phyloP scores from a whole-genome alignment of 495 filamentous ascomycete genomes.

The Daldinia caldariorum region DNA sequence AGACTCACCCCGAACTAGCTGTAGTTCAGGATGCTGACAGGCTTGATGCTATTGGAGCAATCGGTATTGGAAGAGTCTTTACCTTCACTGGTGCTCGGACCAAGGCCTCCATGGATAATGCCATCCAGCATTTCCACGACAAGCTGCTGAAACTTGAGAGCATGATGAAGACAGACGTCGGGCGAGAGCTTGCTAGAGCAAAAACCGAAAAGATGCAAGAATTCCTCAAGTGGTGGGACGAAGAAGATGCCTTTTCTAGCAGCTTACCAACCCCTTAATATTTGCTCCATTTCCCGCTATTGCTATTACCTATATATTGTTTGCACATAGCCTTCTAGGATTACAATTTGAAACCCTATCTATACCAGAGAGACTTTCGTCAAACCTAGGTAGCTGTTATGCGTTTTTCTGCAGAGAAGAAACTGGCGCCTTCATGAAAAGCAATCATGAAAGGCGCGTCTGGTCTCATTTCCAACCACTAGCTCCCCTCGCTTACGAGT shows the following conservation, averaged over 20 bases:
- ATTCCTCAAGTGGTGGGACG: constrained; percentile 78
- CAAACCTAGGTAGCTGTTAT: not conserved
- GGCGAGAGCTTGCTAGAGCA: constrained; percentile 70
- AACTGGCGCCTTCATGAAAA: not conserved
- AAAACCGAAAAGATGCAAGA: constrained; percentile 69
- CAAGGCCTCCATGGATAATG: constrained; percentile 63
- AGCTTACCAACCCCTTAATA: not conserved
- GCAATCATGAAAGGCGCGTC: not conserved
- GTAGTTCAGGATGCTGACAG: constrained; percentile 93
- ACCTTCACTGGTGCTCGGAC: constrained; percentile 75
- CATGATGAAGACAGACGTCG: constrained; percentile 86
- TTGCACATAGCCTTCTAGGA: not conserved
- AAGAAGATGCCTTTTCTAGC: constrained; percentile 60
- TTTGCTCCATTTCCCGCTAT: not conserved
- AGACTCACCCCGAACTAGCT: constrained; percentile 74
- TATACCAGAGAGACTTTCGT: not conserved
- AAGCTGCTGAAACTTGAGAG: constrained; percentile 76
- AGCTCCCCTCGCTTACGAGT: constrained; percentile 25
- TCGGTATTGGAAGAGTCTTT: constrained; percentile 83
- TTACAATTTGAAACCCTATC: not conserved
- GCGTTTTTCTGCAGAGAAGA: not conserved
- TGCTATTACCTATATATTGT: not conserved
- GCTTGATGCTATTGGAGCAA: constrained; percentile 85
- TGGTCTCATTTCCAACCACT: not conserved
- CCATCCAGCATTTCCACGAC: constrained; percentile 80